Conservation (phyloP, 176 grass and related monocot genomes). For the Poa pratensis region DNA sequence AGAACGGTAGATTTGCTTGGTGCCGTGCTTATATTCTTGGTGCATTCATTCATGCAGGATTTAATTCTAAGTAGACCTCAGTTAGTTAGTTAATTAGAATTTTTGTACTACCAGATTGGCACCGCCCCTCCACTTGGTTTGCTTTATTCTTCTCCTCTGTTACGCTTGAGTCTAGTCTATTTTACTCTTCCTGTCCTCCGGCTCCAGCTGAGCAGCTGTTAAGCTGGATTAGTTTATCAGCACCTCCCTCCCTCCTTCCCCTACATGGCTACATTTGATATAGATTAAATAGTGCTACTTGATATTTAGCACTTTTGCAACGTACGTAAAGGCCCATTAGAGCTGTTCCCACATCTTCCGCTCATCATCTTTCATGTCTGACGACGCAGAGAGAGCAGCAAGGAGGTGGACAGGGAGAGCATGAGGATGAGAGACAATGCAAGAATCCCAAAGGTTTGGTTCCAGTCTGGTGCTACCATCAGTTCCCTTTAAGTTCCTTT, state of each 20-base stretch:
- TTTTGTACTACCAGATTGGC: neutral
- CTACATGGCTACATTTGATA: neutral
- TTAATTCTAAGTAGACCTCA: neutral
- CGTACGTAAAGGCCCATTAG: constrained; percentile 36
- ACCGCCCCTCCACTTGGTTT: constrained; percentile 19
- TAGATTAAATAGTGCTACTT: neutral
- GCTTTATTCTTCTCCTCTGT: constrained; percentile 19
- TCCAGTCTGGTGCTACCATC: neutral
- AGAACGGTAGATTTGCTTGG: neutral
- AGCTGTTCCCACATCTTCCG: neutral
- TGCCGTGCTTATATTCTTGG: neutral
- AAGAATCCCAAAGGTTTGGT: constrained; percentile 68
- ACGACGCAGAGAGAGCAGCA: neutral
- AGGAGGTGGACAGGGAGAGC: neutral
- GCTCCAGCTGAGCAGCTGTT: constrained; percentile 6
- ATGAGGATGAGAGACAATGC: constrained; percentile 56
- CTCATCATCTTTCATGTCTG: neutral
- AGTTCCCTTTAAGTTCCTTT: no score
- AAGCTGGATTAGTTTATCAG: neutral
- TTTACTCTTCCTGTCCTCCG: constrained; percentile 1
- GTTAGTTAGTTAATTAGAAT: neutral
- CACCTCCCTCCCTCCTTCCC: neutral
- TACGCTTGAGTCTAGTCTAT: neutral
- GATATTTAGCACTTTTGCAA: constrained; percentile 10
- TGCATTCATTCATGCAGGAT: neutral